Percentiles rank a stretch among this genome's conserved stretches.
phyloP scores from a whole-genome alignment of 371 early-diverging fungal species.

The Mortierella sp. region DNA sequence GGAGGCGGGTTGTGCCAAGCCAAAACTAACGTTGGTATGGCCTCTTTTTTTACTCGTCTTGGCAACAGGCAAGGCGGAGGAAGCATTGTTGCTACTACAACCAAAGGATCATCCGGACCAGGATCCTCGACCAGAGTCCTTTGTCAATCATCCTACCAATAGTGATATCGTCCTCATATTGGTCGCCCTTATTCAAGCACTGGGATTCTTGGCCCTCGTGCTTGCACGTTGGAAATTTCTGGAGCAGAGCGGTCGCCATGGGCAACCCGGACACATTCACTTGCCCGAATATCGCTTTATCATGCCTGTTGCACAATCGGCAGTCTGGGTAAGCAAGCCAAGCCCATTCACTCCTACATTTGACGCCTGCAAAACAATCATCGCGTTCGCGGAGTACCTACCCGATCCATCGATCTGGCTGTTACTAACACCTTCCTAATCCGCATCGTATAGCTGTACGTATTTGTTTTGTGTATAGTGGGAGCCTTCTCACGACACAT shows the following conservation, averaged over 20 bases:
- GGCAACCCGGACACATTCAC: constrained; percentile 50
- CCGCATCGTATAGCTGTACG: constrained; percentile 25
- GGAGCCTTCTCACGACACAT: constrained; percentile 47
- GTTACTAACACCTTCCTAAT: neutral
- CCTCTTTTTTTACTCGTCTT: constrained; percentile 12
- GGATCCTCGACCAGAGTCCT: constrained; percentile 39
- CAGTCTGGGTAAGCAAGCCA: constrained; percentile 36
- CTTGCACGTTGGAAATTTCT: constrained; percentile 45
- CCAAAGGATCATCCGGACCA: constrained; percentile 34
- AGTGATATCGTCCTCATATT: constrained; percentile 35
- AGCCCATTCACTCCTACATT: no score
- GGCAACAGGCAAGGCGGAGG: constrained; percentile 26
- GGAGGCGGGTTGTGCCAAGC: no score
- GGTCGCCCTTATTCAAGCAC: constrained; percentile 36
- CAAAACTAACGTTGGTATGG: no score
- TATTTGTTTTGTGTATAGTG: constrained; percentile 42
- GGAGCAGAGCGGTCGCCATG: constrained; percentile 42
- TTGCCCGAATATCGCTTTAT: constrained; percentile 39
- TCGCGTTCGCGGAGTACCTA: no score
- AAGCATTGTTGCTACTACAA: constrained; percentile 23
- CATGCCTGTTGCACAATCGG: constrained; percentile 48
- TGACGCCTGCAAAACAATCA: no score
- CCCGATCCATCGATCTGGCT: no score
- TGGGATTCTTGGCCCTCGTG: constrained; percentile 36
- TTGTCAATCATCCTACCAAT: constrained; percentile 48